These are phyloP conservation scores for Zoysia japonica DNA, from an alignment of 176 grass and related monocot species.

Conservation along the genomic window DNA sequence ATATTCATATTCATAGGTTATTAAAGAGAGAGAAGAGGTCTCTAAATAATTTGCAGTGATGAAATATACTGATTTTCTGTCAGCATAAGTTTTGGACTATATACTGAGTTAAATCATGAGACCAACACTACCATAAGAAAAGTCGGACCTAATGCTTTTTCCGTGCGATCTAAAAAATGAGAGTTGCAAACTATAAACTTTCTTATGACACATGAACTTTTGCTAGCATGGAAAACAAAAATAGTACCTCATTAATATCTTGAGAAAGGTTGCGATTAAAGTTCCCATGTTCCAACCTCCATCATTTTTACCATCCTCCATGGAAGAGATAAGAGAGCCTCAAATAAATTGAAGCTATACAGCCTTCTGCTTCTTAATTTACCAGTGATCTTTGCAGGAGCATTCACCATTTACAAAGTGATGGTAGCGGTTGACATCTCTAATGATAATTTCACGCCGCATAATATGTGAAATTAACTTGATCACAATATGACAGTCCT, in stretches of 20 bases:
- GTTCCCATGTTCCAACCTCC: background rate
- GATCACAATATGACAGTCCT: slow-evolving; percentile 78
- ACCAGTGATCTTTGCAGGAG: slow-evolving; percentile 73
- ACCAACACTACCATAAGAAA: background rate
- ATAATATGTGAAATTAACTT: slow-evolving; percentile 75
- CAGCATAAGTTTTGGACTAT: no score
- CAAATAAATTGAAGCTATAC: background rate
- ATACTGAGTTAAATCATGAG: background rate
- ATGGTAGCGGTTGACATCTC: slow-evolving; percentile 87
- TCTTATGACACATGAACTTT: background rate
- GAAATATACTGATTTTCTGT: background rate
- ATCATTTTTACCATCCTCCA: background rate
- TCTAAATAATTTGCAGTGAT: background rate
- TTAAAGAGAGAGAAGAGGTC: no score
- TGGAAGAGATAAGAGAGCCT: background rate
- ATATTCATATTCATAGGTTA: no score
- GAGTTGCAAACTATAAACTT: background rate
- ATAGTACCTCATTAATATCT: background rate
- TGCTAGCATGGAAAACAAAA: background rate
- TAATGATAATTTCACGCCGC: slow-evolving; percentile 70
- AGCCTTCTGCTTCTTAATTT: background rate
- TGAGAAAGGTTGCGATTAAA: background rate
- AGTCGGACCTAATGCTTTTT: background rate
- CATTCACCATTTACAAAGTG: slow-evolving; percentile 75
- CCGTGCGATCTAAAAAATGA: background rate